Evolutionary conservation across 495 filamentous ascomycete genomes (phyloP).

Genomic region (Xylaria nigripes): DNA sequence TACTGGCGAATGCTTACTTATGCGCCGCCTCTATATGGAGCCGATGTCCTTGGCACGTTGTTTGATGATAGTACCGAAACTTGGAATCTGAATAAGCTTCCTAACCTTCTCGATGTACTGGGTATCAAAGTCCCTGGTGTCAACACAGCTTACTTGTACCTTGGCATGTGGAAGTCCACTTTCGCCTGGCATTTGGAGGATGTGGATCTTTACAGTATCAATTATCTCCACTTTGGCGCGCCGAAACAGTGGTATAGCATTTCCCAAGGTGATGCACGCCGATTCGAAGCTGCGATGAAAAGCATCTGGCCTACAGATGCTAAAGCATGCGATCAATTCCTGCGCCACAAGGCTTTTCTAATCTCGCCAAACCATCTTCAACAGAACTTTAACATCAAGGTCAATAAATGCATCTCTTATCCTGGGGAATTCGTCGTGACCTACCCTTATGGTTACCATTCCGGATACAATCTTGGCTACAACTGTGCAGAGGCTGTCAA

Average conservation of each 20-base stretch:
- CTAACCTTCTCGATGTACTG: conserved; percentile 87
- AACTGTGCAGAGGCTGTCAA: conserved; percentile 99
- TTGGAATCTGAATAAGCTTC: conserved; percentile 93
- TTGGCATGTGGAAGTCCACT: conserved; percentile 99
- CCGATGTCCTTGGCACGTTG: conserved; percentile 93
- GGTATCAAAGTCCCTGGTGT: conserved; percentile 94
- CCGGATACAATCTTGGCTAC: conserved; percentile 95
- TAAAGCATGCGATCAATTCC: conserved; percentile 94
- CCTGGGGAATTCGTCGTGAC: conserved; percentile 98
- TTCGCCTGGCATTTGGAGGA: conserved; percentile 99
- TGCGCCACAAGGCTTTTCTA: conserved; percentile 97
- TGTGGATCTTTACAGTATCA: conserved; percentile 98
- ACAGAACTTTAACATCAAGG: conserved; percentile 82
- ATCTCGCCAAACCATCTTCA: conserved; percentile 85
- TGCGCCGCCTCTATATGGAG: conserved; percentile 89
- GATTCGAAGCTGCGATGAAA: conserved; percentile 93
- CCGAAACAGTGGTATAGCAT: conserved; percentile 99
- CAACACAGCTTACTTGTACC: conserved; percentile 96
- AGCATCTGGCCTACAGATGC: conserved; percentile 91
- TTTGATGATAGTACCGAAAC: conserved; percentile 76
- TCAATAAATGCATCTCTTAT: conserved; percentile 91
- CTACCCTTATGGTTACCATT: conserved; percentile 97
- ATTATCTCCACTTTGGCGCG: conserved; percentile 97
- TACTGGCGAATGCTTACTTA: conserved; percentile 97
- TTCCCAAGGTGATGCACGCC: conserved; percentile 86